Evolutionary conservation across 2,329 filamentous ascomycete species (phyloP), one percentile per base, ranked within the genome.

Genomic region (Aciculosporium take): DNA sequence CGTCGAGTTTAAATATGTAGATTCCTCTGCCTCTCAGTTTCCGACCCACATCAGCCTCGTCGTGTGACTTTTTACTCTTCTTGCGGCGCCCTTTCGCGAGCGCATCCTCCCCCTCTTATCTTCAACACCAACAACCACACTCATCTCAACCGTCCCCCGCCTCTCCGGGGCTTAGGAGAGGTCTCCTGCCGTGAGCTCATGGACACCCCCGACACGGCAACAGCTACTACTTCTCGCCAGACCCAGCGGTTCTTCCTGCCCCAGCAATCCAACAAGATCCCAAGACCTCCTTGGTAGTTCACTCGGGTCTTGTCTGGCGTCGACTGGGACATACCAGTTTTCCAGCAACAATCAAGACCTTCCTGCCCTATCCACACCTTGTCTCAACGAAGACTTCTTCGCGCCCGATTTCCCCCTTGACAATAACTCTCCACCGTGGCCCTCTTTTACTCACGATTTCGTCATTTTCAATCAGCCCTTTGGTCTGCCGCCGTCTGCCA

Each of bases 181-280:
- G 50, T 45, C 20, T 35, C 40, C 37, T 42, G 48, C 37, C 46
- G 42, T 53, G 51, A 42, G 43, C 45, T 41, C 39, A 51, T 53
- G 51, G 49, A 41, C 40, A 20, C 42, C 42, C 3, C 40, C 27
- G 20, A 24, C 6, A 21, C 44, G 25, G 15, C 43, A 36, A 43
- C 28, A 20, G 13, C 37, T 25, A 42, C 46, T 17, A 39, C 38
- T 39, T 17, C 9, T 8, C 42, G 27, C 28, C 13, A 25, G 23
- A 31, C 4, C 39, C 10, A 38, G 10, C 32, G 7, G 24, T 48
- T 47, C 46, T 49, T 44, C 48, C 24, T 42, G 43, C 48, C 46
- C 17, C 43, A 46, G 45, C 48, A 49, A 33, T 37, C n/a, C n/a
- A n/a, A 28, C 39, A 42, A 48, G 43, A 21, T 43, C 9, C 44